A percentile compares a stretch with the other conserved stretches of the same genome.
These are phyloP conservation scores for Botryosphaeria dothidea DNA, from an alignment of 2,329 filamentous ascomycete species.

Conservation along the genomic window DNA sequence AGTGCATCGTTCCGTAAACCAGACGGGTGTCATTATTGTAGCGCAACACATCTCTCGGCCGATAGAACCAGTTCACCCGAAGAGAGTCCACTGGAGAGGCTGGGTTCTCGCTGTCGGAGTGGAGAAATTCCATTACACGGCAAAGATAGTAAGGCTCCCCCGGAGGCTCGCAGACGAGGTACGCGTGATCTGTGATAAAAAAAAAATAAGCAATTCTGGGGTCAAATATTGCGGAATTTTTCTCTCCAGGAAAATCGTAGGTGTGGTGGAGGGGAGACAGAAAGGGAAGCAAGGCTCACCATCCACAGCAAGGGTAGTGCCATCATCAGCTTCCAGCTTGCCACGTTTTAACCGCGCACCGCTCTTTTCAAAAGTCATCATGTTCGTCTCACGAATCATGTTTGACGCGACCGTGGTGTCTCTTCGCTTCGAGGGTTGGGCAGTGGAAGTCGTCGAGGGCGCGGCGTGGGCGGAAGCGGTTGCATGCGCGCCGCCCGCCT, in stretches of 20 bases:
- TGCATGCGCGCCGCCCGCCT: constrained; percentile 9
- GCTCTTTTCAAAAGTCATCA: constrained; percentile 82
- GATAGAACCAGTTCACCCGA: constrained; percentile 97
- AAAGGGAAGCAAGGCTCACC: constrained; percentile 59
- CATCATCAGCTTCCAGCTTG: constrained; percentile 85
- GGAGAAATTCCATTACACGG: constrained; percentile 97
- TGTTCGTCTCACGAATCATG: constrained; percentile 68
- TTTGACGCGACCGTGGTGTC: constrained; percentile 42
- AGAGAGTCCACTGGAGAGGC: constrained; percentile 78
- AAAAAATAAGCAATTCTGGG: constrained; percentile 36
- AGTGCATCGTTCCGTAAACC: constrained; percentile 98
- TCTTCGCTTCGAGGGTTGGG: constrained; percentile 34
- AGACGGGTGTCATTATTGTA: constrained; percentile 88
- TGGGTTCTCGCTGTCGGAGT: constrained; percentile 69
- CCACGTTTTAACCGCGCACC: constrained; percentile 35
- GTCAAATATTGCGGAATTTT: background rate
- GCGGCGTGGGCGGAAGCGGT: constrained; percentile 3
- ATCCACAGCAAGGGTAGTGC: constrained; percentile 78
- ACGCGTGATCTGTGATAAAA: constrained; percentile 71
- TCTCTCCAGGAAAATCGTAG: background rate
- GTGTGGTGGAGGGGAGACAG: background rate
- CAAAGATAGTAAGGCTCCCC: constrained; percentile 97
- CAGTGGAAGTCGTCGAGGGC: constrained; percentile 34
- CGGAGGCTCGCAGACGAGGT: constrained; percentile 94
- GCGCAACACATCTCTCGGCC: constrained; percentile 91